phyloP scores from a whole-genome alignment of 2,329 filamentous ascomycete genomes.

The Colletotrichum falcatum region DNA sequence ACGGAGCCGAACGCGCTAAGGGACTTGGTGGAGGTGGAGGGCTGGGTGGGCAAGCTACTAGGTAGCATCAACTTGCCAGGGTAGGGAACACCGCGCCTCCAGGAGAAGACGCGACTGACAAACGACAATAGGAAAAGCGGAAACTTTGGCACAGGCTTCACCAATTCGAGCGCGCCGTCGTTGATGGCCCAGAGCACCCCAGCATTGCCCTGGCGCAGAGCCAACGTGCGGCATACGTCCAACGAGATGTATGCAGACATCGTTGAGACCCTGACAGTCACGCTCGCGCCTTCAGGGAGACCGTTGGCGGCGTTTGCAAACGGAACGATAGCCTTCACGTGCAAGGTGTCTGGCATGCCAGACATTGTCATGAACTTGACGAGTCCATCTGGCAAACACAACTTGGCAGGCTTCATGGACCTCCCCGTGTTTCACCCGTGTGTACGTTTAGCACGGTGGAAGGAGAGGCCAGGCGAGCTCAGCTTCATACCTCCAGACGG shows the following conservation, averaged over 20 bases:
- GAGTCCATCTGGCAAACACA: slow-evolving; percentile 83
- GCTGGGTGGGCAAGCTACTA: slow-evolving; percentile 88
- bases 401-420: slow-evolving; percentile 80
- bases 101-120: slow-evolving; percentile 11
- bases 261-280: slow-evolving; percentile 89
- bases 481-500: slow-evolving; percentile 97
- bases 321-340: slow-evolving; percentile 93
- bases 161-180: slow-evolving; percentile 54
- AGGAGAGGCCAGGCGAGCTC: slow-evolving; percentile 88
- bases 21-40: slow-evolving; percentile 92
- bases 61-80: slow-evolving; percentile 88
- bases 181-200: slow-evolving; percentile 61
- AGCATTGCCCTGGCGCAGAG: slow-evolving; percentile 85
- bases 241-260: slow-evolving; percentile 98
- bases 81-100: slow-evolving; percentile 54
- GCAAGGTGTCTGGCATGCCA: slow-evolving; percentile 93
- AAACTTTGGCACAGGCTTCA: slow-evolving; percentile 51
- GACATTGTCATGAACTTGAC: slow-evolving; percentile 87
- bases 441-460: slow-evolving; percentile 90
- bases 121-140: slow-evolving; percentile 53
- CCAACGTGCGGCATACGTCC: slow-evolving; percentile 93
- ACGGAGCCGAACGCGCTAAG: slow-evolving; percentile 94
- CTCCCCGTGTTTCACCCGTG: slow-evolving; percentile 97
- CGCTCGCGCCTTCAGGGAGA: slow-evolving; percentile 88
- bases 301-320: slow-evolving; percentile 88